A percentile compares a stretch with the other conserved stretches of the same genome.
Conservation (phyloP, 495 filamentous ascomycete genomes). For the Trichoderma orchidacearum region DNA sequence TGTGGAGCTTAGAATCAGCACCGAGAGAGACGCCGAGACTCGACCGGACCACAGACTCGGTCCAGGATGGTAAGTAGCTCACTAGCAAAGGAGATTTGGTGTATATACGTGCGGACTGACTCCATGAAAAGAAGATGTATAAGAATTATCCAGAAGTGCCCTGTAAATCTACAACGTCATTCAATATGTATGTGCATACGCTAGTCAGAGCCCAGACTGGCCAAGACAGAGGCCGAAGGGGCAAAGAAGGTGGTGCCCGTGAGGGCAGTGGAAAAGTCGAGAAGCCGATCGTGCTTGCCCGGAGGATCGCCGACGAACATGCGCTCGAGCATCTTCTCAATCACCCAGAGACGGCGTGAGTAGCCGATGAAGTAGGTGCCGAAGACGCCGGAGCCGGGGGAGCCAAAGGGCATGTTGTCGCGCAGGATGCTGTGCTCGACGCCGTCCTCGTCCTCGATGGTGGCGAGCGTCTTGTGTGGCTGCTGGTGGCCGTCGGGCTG, state of each 20-base stretch:
- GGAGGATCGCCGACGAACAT: constrained; percentile 44
- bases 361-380: constrained; percentile 50
- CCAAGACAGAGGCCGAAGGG: constrained; percentile 30
- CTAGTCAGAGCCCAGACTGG: constrained; percentile 10
- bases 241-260: constrained; percentile 42
- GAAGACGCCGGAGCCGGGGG: constrained; percentile 35
- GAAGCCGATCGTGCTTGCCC: constrained; percentile 39
- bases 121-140: no score
- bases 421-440: constrained; percentile 39
- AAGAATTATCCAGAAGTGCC: no score
- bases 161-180: no score
- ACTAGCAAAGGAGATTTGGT: no score
- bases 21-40: no score
- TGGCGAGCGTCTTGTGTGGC: constrained; percentile 40
- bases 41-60: no score
- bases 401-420: constrained; percentile 49
- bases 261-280: constrained; percentile 39
- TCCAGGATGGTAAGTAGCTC: no score
- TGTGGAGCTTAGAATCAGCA: no score
- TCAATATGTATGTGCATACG: no score
- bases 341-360: constrained; percentile 39
- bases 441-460: constrained; percentile 38
- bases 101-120: no score
- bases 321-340: constrained; percentile 42
- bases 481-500: constrained; percentile 28